Conservation (phyloP, 805 yeast genomes). For the Saccharomyces paradoxus region DNA sequence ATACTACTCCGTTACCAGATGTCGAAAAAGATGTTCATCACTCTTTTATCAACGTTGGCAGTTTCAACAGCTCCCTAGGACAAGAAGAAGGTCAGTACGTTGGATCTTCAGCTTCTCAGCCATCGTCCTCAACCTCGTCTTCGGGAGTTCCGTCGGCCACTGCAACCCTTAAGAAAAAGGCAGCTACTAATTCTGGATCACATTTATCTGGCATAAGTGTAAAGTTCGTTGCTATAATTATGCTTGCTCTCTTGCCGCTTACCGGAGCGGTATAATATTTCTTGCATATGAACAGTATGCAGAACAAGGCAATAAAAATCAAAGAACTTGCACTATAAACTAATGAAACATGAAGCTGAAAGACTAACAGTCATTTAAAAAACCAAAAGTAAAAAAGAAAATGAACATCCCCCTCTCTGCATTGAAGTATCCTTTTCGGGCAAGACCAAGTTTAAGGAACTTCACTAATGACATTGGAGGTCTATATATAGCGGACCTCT, state of each 20-base stretch:
- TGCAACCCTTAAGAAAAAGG: not conserved
- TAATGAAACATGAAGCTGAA: not conserved
- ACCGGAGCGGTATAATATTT: not conserved
- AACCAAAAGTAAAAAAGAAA: not conserved
- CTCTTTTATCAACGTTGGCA: slow-evolving; percentile 9
- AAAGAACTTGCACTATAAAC: not conserved
- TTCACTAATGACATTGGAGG: not conserved
- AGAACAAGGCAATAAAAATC: not conserved
- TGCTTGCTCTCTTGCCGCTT: not conserved
- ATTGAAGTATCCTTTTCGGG: not conserved
- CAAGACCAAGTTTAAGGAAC: not conserved
- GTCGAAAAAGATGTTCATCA: slow-evolving; percentile 11
- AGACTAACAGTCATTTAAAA: not conserved
- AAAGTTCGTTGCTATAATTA: not conserved
- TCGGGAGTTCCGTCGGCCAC: not conserved
- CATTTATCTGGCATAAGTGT: not conserved
- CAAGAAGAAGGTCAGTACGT: not conserved
- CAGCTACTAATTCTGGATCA: slow-evolving; percentile 1
- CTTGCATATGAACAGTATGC: not conserved
- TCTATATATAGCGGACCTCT: not conserved
- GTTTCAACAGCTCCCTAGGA: not conserved
- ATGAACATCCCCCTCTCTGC: not conserved
- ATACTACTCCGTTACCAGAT: slow-evolving; percentile 27
- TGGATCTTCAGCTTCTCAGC: not conserved
- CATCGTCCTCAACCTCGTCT: slow-evolving; percentile 1